A percentile compares a stretch with the other conserved stretches of the same genome.
phyloP scores from a whole-genome alignment of 2,329 filamentous ascomycete genomes.

The Ustulina deusta region DNA sequence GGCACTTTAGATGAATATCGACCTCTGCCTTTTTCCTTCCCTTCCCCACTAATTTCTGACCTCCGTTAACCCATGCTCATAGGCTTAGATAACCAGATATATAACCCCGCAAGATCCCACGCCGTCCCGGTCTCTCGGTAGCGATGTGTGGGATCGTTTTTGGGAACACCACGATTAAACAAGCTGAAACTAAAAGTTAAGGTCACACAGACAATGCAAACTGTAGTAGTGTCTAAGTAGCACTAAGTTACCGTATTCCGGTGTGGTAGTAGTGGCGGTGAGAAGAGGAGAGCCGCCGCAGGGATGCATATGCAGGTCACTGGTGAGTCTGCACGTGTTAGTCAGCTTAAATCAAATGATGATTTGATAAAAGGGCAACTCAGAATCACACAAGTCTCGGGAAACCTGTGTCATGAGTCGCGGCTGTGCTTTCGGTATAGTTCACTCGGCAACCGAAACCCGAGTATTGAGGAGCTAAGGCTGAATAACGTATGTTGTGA shows the following conservation, averaged over 20 bases:
- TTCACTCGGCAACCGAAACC: background rate
- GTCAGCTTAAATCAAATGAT: background rate
- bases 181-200: background rate
- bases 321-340: constrained; percentile 16
- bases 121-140: constrained; percentile 18
- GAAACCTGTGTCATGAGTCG: background rate
- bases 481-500: constrained; percentile 8
- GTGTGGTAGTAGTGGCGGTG: constrained; percentile 22
- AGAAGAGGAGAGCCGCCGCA: constrained; percentile 8
- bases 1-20: background rate
- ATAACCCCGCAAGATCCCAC: constrained; percentile 3
- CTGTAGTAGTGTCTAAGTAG: background rate
- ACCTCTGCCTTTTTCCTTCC: background rate
- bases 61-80: background rate
- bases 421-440: constrained; percentile 15
- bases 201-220: constrained; percentile 5
- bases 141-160: constrained; percentile 16
- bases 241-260: background rate
- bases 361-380: background rate
- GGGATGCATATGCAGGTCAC: constrained; percentile 10
- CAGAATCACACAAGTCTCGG: background rate
- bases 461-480: background rate
- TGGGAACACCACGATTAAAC: background rate
- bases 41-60: background rate
- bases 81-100: background rate